Evolutionary conservation across 106 monocot species (phyloP).

Genomic region (Dendrobium huoshanense): DNA sequence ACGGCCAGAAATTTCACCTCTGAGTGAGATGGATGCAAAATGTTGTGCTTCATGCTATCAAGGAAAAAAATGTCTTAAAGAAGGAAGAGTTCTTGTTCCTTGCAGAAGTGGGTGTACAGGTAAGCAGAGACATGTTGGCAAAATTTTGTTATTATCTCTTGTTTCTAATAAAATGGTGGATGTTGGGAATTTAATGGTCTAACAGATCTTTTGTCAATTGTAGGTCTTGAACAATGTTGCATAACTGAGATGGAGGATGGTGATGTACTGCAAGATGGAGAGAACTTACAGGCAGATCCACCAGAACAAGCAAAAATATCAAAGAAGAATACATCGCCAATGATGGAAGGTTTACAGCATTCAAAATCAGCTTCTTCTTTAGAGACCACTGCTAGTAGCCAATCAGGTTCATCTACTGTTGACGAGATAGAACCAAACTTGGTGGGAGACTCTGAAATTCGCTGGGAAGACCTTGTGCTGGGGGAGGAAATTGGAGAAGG

Average conservation of each 20-base stretch:
- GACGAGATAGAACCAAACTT: slow-evolving; percentile 14
- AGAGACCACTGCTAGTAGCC: slow-evolving; percentile 7
- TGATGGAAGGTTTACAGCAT: slow-evolving; percentile 2
- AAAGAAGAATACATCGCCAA: slow-evolving; percentile 7
- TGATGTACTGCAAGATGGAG: neutral
- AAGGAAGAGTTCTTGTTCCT: neutral
- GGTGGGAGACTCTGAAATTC: slow-evolving; percentile 17
- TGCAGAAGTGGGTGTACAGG: slow-evolving; percentile 2
- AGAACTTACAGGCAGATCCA: neutral
- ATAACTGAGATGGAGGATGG: neutral
- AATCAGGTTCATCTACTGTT: slow-evolving; percentile 9
- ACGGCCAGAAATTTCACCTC: neutral
- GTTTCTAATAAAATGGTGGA: neutral
- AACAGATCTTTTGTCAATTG: neutral
- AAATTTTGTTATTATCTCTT: neutral
- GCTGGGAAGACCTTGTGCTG: slow-evolving; percentile 24
- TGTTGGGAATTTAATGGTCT: neutral
- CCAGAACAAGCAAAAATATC: slow-evolving; percentile 4
- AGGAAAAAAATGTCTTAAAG: neutral
- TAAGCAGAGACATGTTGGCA: neutral
- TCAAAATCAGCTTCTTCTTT: slow-evolving; percentile 3
- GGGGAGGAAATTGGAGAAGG: slow-evolving; percentile 36
- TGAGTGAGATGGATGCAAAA: neutral
- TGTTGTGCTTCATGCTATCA: slow-evolving; percentile 8
- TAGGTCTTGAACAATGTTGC: slow-evolving; percentile 9